phyloP scores from a whole-genome alignment of 768 basidiomycete species.

The Kwoniella sp. region DNA sequence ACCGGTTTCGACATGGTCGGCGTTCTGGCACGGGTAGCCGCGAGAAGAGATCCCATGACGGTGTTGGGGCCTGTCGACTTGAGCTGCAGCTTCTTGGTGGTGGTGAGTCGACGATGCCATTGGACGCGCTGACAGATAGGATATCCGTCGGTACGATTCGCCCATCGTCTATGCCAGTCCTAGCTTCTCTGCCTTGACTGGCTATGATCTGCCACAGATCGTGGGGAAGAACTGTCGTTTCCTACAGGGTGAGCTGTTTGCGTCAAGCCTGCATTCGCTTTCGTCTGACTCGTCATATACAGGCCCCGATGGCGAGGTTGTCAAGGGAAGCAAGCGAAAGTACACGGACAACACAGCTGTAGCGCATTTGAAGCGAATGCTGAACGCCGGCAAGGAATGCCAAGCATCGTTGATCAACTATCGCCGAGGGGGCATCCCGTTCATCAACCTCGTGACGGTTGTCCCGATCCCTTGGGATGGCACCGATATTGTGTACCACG shows the following conservation, averaged over 20 bases:
- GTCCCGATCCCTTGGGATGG: conserved; percentile 74
- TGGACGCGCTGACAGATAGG: conserved; percentile 45
- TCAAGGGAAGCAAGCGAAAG: conserved; percentile 58
- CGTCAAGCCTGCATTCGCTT: background rate
- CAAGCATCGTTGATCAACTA: conserved; percentile 86
- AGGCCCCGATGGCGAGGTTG: conserved; percentile 62
- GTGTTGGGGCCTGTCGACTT: conserved; percentile 85
- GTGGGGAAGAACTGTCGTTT: conserved; percentile 75
- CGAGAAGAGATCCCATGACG: conserved; percentile 68
- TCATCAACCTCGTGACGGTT: conserved; percentile 85
- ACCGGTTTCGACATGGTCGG: conserved; percentile 88
- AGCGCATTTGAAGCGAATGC: conserved; percentile 62
- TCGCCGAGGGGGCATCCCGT: conserved; percentile 72
- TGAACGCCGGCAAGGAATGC: conserved; percentile 75
- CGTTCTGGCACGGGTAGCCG: conserved; percentile 70
- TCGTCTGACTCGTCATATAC: conserved; percentile 52
- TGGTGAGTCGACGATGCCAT: conserved; percentile 46
- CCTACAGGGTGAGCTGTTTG: conserved; percentile 40
- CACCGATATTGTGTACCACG: conserved; percentile 73
- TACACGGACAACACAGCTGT: conserved; percentile 65
- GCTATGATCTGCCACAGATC: conserved; percentile 59
- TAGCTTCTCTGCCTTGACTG: conserved; percentile 61
- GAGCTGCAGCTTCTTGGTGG: conserved; percentile 85
- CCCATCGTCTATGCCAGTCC: conserved; percentile 91
- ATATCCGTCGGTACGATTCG: conserved; percentile 70